Evolutionary conservation across 2,329 filamentous ascomycete genomes (phyloP).

Genomic region (Monosporascus cannonballus): DNA sequence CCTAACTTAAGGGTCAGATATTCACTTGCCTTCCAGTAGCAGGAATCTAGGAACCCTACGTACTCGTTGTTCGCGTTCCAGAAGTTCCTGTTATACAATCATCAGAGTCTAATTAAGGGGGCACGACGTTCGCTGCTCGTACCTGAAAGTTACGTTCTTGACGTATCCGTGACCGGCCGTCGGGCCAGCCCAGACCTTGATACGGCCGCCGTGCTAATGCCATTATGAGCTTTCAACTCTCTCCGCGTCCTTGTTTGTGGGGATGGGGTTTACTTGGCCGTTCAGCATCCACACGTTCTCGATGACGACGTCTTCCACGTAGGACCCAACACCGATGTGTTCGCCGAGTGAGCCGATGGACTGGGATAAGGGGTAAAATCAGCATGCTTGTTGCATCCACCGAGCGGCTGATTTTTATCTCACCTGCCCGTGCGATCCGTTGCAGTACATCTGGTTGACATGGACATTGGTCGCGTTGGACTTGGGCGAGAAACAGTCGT

Average conservation of each 20-base stretch:
- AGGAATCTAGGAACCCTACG: constrained; percentile 53
- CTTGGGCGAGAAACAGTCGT: constrained; percentile 57
- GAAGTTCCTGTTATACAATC: constrained; percentile 38
- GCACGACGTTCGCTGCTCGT: neutral
- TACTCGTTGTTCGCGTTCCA: constrained; percentile 53
- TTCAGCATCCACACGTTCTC: constrained; percentile 53
- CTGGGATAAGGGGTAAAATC: neutral
- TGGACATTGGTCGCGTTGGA: constrained; percentile 52
- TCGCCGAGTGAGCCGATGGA: constrained; percentile 55
- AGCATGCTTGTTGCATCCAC: too few relatives aligned
- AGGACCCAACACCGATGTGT: constrained; percentile 46
- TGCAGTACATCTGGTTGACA: constrained; percentile 55
- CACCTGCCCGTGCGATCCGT: constrained; percentile 48
- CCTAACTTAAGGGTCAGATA: too few relatives aligned
- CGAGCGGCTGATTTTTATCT: too few relatives aligned
- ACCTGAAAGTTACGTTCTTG: constrained; percentile 52
- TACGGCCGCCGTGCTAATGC: constrained; percentile 45
- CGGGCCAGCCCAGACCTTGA: constrained; percentile 56
- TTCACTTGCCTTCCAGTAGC: constrained; percentile 51
- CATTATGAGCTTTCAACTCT: too few relatives aligned
- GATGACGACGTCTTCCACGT: constrained; percentile 50
- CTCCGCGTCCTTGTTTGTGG: too few relatives aligned
- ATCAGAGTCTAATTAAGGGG: neutral
- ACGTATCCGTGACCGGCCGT: constrained; percentile 54
- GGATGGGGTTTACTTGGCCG: constrained; percentile 6